phyloP scores from a whole-genome alignment of 179 eudicot genomes.

The Silene coronaria region DNA sequence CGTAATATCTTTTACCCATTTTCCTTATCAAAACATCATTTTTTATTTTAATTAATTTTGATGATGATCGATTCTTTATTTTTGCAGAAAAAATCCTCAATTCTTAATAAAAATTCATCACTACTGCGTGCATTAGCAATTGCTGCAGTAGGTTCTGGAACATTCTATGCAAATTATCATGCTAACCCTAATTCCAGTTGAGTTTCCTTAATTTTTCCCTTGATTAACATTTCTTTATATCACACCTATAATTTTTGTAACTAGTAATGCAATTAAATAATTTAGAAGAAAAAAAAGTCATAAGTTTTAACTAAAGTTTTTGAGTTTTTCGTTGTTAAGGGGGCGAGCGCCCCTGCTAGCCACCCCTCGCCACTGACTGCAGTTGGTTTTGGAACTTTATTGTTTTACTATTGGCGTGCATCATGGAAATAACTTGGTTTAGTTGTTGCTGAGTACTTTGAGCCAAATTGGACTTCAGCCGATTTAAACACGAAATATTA shows the following conservation, averaged over 20 bases:
- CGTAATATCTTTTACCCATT: background rate
- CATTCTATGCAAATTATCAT: slow-evolving; percentile 25
- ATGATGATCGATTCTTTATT: background rate
- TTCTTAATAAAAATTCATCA: slow-evolving; percentile 22
- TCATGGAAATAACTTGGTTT: background rate
- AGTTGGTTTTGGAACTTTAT: background rate
- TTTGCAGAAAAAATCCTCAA: slow-evolving; percentile 36
- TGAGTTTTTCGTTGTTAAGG: background rate
- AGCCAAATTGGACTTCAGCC: background rate
- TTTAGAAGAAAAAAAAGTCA: background rate
- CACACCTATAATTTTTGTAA: background rate
- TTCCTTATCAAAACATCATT: background rate
- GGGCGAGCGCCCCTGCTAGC: background rate
- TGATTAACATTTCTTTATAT: background rate
- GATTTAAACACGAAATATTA: background rate
- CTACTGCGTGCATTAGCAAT: slow-evolving; percentile 39
- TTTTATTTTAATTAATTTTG: background rate
- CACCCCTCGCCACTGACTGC: background rate
- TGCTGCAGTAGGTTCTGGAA: slow-evolving; percentile 59
- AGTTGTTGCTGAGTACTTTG: too few relatives aligned
- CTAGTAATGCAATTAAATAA: background rate
- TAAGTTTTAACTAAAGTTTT: too few relatives aligned
- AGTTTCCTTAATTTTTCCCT: slow-evolving; percentile 7
- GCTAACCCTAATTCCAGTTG: slow-evolving; percentile 37
- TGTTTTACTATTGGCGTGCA: background rate